Evolutionary conservation across 1,139 yeast genomes (phyloP).

Genomic region (Hemisphaericaspora xylanilytica): DNA sequence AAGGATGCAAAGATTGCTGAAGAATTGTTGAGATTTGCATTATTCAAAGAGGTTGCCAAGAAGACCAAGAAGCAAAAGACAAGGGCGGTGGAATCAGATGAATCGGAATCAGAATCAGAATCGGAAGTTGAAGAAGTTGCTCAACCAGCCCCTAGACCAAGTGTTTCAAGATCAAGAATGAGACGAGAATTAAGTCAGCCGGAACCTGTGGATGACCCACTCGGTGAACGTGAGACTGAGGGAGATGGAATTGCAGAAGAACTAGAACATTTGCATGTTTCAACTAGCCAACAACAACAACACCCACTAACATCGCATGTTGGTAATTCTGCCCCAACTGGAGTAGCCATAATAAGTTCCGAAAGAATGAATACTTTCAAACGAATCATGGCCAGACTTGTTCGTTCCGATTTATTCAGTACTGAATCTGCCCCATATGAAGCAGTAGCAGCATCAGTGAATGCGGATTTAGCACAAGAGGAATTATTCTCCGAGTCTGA

Average conservation of each 20-base stretch:
- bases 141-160: conserved; percentile 21
- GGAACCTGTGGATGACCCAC: conserved; percentile 12
- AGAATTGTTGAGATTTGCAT: conserved; percentile 76
- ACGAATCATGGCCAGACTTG: conserved; percentile 44
- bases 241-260: conserved; percentile 25
- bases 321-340: conserved; percentile 17
- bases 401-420: conserved; percentile 47
- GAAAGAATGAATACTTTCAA: conserved; percentile 49
- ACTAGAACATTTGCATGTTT: conserved; percentile 23
- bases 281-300: conserved; percentile 9
- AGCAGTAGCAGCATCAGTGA: conserved; percentile 43
- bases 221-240: conserved; percentile 12
- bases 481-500: conserved; percentile 56
- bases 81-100: conserved; percentile 21
- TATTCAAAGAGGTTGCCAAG: conserved; percentile 70
- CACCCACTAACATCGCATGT: conserved; percentile 28
- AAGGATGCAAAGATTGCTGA: conserved; percentile 88
- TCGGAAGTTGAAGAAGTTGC: conserved; percentile 20
- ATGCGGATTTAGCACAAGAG: conserved; percentile 57
- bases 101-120: conserved; percentile 25
- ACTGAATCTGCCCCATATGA: conserved; percentile 48
- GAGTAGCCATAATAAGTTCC: conserved; percentile 34
- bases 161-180: conserved; percentile 20
- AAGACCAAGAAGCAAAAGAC: conserved; percentile 34
- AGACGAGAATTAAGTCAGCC: conserved; percentile 9